Evolutionary conservation across 495 filamentous ascomycete species (phyloP), one percentile per base, ranked within the genome.

Genomic region (Neurospora sp.): DNA sequence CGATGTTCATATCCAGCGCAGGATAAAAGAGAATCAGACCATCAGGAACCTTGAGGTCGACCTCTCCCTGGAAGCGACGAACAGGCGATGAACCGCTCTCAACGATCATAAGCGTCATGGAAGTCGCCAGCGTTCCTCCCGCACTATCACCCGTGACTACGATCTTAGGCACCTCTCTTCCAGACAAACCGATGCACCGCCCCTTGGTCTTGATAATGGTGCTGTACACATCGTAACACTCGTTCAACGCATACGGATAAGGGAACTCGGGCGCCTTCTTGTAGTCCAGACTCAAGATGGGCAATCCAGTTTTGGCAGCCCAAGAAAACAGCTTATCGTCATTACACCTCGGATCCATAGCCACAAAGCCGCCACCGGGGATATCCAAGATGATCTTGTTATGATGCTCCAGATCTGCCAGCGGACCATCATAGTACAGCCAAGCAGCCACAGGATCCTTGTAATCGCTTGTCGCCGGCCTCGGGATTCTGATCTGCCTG

Each of bases 181-280:
- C 95, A n/a, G 90, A 90, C 40, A 98, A 78, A 1, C 96, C 96
- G 59, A 97, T 82, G 77, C 94, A 97, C 28, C 90, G 88, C 3
- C 96, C 96, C 9, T 85, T 86, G 39, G 89, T 94, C 38, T 89
- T 85, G 54, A 97, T 85, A 48, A 99, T 88, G 4, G 89, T 91
- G 69, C 91, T 89, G 75, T 99, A 99, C 13, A 94, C 94, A 82
- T 99, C 96, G 77, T 93, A 98, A 78, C 94, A 97, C 79, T 99
- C 96, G 79, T 98, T 96, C 17, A 99, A 83, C 1, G 93, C 96
- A 81, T 96, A 96, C 4, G 96, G 96, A 75, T 98, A 99, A 5
- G 96, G 95, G 80, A 89, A 93, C 78, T 99, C 96, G 1, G 96
- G 96, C 0, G 96, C 96, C 78, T 97, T 97, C 76, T 89, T 91